Percentiles rank a stretch among this genome's conserved stretches.
Evolutionary conservation across 179 eudicot species (phyloP).

Genomic region (Beta lomatogona): DNA sequence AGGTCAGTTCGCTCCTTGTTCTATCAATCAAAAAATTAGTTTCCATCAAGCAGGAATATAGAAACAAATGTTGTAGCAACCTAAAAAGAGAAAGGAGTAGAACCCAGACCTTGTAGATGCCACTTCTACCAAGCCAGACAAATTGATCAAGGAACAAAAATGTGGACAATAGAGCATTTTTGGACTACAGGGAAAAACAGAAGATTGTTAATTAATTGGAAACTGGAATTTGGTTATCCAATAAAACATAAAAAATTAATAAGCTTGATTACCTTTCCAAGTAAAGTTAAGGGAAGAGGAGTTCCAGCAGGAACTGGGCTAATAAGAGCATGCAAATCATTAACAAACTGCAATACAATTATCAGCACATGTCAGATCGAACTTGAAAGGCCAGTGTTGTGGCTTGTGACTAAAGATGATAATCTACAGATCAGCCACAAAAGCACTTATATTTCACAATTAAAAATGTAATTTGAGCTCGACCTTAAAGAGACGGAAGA

Average conservation of each 20-base stretch:
- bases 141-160: slow-evolving; percentile 98
- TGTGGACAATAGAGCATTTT: slow-evolving; percentile 87
- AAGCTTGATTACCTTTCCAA: slow-evolving; percentile 76
- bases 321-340: slow-evolving; percentile 89
- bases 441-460: too few species aligned
- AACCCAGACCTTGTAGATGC: slow-evolving; percentile 73
- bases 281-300: slow-evolving; percentile 79
- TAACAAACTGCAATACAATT: slow-evolving; percentile 70
- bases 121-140: slow-evolving; percentile 95
- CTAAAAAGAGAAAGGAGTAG: neutral
- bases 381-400: neutral
- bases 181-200: slow-evolving; percentile 57
- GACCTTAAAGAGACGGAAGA: slow-evolving; percentile 98
- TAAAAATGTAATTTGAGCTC: neutral
- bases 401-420: neutral
- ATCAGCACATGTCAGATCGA: slow-evolving; percentile 23
- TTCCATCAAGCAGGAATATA: slow-evolving; percentile 11
- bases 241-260: neutral
- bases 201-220: slow-evolving; percentile 3
- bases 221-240: neutral
- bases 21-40: slow-evolving; percentile 38
- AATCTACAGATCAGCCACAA: neutral
- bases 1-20: slow-evolving; percentile 74
- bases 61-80: slow-evolving; percentile 9
- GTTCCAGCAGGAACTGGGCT: slow-evolving; percentile 85